phyloP scores from a whole-genome alignment of 1,284 basidiomycete species.

The Cryptococcus jaspeensis region DNA sequence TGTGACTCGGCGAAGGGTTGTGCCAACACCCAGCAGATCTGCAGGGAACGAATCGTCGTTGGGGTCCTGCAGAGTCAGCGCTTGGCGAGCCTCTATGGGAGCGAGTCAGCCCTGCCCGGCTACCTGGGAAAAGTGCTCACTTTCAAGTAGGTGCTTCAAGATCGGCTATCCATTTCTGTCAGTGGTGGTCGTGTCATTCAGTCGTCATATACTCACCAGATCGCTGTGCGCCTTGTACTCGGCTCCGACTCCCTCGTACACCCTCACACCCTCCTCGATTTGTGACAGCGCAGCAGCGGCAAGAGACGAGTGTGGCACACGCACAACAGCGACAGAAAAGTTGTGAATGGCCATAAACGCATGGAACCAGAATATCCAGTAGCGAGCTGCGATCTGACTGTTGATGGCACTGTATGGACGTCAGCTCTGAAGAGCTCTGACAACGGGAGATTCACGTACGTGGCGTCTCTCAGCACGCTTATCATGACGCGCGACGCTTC shows the following conservation, averaged over 20 bases:
- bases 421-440: not conserved
- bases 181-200: not conserved
- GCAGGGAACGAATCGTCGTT: not conserved
- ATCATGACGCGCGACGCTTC: constrained; percentile 16
- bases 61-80: not conserved
- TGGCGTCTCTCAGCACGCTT: constrained; percentile 1
- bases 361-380: constrained; percentile 19
- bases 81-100: not conserved
- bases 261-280: not conserved
- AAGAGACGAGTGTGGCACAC: constrained; percentile 10
- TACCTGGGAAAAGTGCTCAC: not conserved
- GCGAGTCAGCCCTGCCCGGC: not conserved
- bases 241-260: not conserved
- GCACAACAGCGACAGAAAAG: constrained; percentile 14
- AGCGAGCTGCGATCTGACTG: constrained; percentile 3
- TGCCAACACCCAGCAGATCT: constrained; percentile 3
- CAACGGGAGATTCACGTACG: not conserved
- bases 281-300: constrained; percentile 8
- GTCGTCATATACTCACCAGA: not conserved
- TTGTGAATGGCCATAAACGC: constrained; percentile 16
- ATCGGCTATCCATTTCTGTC: not conserved
- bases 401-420: not conserved
- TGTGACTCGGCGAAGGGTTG: constrained; percentile 1
- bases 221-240: not conserved
- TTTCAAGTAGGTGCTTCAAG: not conserved